Conservation (phyloP, 2,329 filamentous ascomycete genomes). For the Camillea tinctor region DNA sequence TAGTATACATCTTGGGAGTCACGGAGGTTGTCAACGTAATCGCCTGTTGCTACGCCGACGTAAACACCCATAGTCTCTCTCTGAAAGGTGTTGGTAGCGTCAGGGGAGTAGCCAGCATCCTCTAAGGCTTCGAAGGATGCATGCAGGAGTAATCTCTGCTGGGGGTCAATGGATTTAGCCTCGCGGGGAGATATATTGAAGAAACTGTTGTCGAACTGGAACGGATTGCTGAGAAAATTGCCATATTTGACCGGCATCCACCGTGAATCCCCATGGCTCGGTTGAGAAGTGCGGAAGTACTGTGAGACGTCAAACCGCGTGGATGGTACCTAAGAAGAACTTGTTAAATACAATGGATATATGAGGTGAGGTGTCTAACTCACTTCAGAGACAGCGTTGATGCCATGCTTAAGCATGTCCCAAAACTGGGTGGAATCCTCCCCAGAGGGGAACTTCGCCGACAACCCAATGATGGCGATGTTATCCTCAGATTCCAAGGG, state of each 20-base stretch:
- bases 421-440: constrained; percentile 9
- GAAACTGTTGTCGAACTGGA: constrained; percentile 15
- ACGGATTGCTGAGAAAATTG: constrained; percentile 16
- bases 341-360: not conserved
- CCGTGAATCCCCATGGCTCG: not conserved
- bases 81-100: constrained; percentile 18
- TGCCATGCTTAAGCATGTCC: constrained; percentile 11
- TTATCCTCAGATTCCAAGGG: constrained; percentile 1
- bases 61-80: constrained; percentile 30
- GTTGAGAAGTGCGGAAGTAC: not conserved
- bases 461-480: constrained; percentile 17
- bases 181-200: constrained; percentile 22
- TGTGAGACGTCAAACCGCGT: constrained; percentile 10
- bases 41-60: constrained; percentile 27
- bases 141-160: constrained; percentile 20
- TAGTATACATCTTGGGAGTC: constrained; percentile 31
- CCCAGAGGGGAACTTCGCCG: constrained; percentile 11
- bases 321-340: constrained; percentile 8
- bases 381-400: constrained; percentile 9
- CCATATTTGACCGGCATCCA: constrained; percentile 6
- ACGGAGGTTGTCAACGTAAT: constrained; percentile 32
- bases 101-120: constrained; percentile 25
- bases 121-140: constrained; percentile 20
- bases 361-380: not conserved
- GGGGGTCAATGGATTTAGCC: constrained; percentile 22